phyloP scores from a whole-genome alignment of 192 early-diverging fungal species.

The Coemansia sp. region DNA sequence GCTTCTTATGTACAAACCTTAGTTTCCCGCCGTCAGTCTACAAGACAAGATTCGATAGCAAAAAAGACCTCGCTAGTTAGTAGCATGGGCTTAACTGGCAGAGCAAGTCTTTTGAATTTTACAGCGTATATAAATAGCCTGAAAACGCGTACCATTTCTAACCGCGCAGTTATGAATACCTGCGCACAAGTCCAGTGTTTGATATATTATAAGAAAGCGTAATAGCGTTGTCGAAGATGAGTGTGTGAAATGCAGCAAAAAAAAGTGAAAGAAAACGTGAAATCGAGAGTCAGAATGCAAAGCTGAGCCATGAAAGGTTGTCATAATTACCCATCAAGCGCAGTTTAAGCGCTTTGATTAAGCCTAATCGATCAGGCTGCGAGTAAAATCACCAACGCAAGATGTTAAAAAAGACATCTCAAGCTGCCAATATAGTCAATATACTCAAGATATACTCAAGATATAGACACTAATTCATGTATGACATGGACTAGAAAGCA shows the following conservation, averaged over 20 bases:
- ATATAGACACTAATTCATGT: background rate
- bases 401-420: background rate
- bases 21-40: conserved; percentile 17
- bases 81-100: background rate
- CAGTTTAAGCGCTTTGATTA: background rate
- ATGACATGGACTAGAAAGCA: background rate
- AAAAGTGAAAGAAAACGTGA: background rate
- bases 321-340: background rate
- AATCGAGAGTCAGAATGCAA: background rate
- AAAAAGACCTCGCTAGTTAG: background rate
- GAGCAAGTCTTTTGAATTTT: background rate
- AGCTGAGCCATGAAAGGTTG: no score
- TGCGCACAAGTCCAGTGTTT: background rate
- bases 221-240: background rate
- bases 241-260: background rate
- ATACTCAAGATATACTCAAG: background rate
- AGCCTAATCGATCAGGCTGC: background rate
- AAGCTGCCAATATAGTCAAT: background rate
- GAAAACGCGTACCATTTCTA: conserved; percentile 7
- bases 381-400: background rate
- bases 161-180: background rate
- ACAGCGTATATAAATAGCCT: background rate
- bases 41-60: background rate
- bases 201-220: background rate
- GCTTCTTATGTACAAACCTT: conserved; percentile 10